Percentiles rank a stretch among this genome's conserved stretches.
Evolutionary conservation across 179 eudicot species (phyloP).

Genomic region (Silene vulgaris): DNA sequence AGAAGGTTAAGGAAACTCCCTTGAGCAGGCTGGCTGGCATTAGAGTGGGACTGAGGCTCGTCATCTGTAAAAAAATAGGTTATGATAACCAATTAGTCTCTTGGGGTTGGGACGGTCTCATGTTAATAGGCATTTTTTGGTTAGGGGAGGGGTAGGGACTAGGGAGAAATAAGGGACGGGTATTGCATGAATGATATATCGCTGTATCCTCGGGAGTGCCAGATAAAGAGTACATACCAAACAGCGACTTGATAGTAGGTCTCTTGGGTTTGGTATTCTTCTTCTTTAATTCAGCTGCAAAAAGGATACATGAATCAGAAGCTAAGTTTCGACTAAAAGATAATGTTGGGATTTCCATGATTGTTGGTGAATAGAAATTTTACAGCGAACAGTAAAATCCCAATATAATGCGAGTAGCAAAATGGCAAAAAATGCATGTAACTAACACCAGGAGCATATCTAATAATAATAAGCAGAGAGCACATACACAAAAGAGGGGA

Average conservation of each 20-base stretch:
- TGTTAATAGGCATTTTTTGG: neutral
- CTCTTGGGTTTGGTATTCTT: constrained; percentile 73
- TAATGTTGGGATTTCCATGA: neutral
- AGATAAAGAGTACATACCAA: constrained; percentile 47
- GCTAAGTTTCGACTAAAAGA: neutral
- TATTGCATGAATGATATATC: neutral
- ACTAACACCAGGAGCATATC: neutral
- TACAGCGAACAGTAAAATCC: neutral
- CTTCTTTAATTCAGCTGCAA: constrained; percentile 92
- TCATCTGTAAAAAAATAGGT: constrained; percentile 39
- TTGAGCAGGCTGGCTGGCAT: constrained; percentile 45
- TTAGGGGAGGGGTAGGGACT: neutral
- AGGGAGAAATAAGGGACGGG: neutral
- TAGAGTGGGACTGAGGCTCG: constrained; percentile 43
- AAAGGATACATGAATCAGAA: constrained; percentile 20
- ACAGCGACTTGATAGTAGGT: constrained; percentile 84
- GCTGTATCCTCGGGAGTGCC: neutral
- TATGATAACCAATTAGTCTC: neutral
- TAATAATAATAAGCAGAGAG: constrained; percentile 12
- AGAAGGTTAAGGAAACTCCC: constrained; percentile 75
- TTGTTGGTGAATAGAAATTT: neutral
- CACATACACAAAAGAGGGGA: constrained; percentile 14
- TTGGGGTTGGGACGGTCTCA: neutral
- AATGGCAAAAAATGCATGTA: neutral
- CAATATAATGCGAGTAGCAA: neutral